These are phyloP conservation scores for Citrus unshiu DNA, from an alignment of 345 rosid species.

Conservation along the genomic window DNA sequence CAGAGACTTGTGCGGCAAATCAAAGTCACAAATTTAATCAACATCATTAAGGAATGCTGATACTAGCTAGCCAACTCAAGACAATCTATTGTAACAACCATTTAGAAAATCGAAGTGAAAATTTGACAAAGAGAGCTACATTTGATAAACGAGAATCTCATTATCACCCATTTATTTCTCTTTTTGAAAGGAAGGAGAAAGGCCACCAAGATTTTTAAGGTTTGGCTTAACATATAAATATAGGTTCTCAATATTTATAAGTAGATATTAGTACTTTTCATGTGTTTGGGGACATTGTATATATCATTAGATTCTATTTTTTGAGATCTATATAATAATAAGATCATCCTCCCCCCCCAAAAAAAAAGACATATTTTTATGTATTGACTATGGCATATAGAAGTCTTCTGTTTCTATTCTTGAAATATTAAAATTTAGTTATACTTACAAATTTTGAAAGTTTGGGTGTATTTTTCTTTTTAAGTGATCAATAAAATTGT, in stretches of 20 bases:
- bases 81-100: neutral
- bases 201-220: neutral
- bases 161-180: neutral
- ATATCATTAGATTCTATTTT: too few species aligned
- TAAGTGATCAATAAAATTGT: too few species aligned
- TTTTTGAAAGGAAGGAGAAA: neutral
- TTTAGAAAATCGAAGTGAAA: neutral
- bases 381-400: accelerated
- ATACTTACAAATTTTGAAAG: too few species aligned
- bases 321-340: neutral
- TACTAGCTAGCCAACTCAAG: neutral
- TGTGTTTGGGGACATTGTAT: neutral
- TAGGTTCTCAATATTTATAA: too few species aligned
- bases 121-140: neutral
- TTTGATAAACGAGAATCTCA: neutral
- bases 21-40: neutral
- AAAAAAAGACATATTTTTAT: too few species aligned
- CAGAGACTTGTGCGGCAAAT: neutral
- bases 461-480: too few species aligned
- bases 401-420: accelerated
- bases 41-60: neutral
- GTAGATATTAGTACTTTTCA: neutral
- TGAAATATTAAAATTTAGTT: too few species aligned
- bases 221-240: too few species aligned
- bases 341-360: too few species aligned